Conservation (phyloP, 2,329 filamentous ascomycete species). For the Monosporascus ibericus region DNA sequence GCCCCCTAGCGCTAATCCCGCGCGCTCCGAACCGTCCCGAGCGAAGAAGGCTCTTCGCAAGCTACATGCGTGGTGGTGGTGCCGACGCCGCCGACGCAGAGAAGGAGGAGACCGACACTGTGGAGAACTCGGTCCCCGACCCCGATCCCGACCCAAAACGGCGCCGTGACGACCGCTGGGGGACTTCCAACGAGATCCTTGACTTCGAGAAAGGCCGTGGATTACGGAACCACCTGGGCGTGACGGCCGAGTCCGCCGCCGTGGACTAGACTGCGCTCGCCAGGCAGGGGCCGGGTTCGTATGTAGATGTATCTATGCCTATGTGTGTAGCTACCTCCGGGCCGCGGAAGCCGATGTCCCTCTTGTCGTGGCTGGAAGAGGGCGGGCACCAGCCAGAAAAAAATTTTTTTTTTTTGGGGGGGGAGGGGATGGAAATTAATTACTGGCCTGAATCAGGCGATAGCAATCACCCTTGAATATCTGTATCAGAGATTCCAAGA, state of each 20-base stretch:
- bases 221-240: constrained; percentile 42
- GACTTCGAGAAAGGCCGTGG: constrained; percentile 38
- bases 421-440: no score
- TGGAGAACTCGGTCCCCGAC: no score
- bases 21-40: background rate
- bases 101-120: no score
- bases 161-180: background rate
- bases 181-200: constrained; percentile 39
- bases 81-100: background rate
- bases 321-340: background rate
- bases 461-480: no score
- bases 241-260: constrained; percentile 28
- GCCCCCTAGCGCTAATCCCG: background rate
- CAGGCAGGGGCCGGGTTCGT: no score
- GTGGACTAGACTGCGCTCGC: constrained; percentile 1
- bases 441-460: no score
- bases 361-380: no score
- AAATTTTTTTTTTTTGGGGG: no score
- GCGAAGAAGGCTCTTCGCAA: background rate
- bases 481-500: no score
- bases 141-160: background rate
- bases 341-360: no score
- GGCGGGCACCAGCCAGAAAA: no score
- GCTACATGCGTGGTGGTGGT: background rate
- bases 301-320: background rate